Evolutionary conservation across 1,284 basidiomycete genomes (phyloP).

Genomic region (Malassezia caprae): DNA sequence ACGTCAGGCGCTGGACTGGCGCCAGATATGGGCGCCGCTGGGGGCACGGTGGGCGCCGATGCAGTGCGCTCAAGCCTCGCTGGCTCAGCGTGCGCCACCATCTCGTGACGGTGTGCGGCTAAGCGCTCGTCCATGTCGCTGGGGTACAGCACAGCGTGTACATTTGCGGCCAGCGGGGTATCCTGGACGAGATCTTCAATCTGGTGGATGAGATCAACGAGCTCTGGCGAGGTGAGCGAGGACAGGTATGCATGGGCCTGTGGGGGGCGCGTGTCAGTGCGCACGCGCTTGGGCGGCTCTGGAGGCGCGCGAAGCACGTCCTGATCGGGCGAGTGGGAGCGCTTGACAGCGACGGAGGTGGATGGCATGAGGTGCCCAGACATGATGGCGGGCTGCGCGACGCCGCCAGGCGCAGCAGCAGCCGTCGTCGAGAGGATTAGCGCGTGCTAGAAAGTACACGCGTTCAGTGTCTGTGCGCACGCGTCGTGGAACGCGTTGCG

Average conservation of each 20-base stretch:
- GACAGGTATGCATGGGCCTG: constrained; percentile 12
- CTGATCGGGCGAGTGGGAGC: constrained; percentile 15
- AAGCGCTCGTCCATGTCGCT: constrained; percentile 4
- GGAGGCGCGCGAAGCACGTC: constrained; percentile 6
- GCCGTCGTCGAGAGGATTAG: neutral
- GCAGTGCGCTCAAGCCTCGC: neutral
- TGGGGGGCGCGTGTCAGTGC: constrained; percentile 1
- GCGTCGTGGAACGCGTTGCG: constrained; percentile 1
- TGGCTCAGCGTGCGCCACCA: neutral
- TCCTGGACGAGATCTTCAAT: constrained; percentile 11
- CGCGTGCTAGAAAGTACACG: constrained; percentile 1
- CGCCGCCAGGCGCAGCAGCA: constrained; percentile 1
- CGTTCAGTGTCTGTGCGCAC: constrained; percentile 16
- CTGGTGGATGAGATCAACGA: constrained; percentile 4
- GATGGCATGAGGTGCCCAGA: neutral
- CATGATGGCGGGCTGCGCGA: neutral
- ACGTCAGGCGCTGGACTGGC: neutral
- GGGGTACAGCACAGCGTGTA: constrained; percentile 11
- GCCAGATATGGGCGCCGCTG: neutral
- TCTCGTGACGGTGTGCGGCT: neutral
- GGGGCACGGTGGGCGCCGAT: neutral
- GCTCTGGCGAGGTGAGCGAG: neutral
- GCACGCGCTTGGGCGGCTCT: constrained; percentile 3
- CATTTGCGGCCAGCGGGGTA: constrained; percentile 6
- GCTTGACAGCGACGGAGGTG: constrained; percentile 6